A percentile compares a stretch with the other conserved stretches of the same genome.
Conservation (phyloP, 2,329 filamentous ascomycete species). For the Cladosporium sp. region DNA sequence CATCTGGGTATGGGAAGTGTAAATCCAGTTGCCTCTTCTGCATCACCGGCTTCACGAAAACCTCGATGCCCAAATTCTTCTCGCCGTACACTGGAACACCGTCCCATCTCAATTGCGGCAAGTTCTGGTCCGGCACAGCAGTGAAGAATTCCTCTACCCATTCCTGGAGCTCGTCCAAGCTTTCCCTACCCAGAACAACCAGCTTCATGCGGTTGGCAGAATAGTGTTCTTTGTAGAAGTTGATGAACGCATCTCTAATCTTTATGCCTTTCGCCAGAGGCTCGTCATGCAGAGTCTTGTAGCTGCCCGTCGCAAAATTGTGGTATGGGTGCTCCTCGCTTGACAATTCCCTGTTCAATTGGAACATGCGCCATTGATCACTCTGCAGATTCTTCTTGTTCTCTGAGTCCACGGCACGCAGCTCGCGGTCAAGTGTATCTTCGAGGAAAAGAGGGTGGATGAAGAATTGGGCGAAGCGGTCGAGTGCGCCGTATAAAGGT, state of each 20-base stretch:
- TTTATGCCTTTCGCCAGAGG: constrained; percentile 77
- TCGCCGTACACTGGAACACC: constrained; percentile 55
- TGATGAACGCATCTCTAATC: constrained; percentile 85
- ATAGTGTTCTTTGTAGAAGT: constrained; percentile 85
- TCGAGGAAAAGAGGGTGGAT: constrained; percentile 81
- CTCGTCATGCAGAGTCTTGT: constrained; percentile 77
- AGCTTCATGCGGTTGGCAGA: constrained; percentile 93
- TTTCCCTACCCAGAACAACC: constrained; percentile 76
- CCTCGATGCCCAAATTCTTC: constrained; percentile 63
- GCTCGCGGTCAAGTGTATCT: constrained; percentile 78
- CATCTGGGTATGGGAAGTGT: constrained; percentile 79
- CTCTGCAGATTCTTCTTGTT: constrained; percentile 97
- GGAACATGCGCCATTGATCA: constrained; percentile 81
- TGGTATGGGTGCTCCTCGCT: constrained; percentile 85
- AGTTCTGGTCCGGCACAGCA: constrained; percentile 73
- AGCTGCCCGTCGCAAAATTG: constrained; percentile 87
- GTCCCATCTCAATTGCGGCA: constrained; percentile 66
- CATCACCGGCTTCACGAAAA: constrained; percentile 89
- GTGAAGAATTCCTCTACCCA: constrained; percentile 86
- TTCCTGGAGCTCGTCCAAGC: constrained; percentile 72
- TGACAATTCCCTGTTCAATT: constrained; percentile 82
- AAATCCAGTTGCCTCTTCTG: constrained; percentile 76
- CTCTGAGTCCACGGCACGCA: constrained; percentile 87
- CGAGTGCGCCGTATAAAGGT: constrained; percentile 76
- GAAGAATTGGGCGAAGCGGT: constrained; percentile 93